Evolutionary conservation across 129 eudicot species (phyloP).

Genomic region (Gnaphalium uliginosum): DNA sequence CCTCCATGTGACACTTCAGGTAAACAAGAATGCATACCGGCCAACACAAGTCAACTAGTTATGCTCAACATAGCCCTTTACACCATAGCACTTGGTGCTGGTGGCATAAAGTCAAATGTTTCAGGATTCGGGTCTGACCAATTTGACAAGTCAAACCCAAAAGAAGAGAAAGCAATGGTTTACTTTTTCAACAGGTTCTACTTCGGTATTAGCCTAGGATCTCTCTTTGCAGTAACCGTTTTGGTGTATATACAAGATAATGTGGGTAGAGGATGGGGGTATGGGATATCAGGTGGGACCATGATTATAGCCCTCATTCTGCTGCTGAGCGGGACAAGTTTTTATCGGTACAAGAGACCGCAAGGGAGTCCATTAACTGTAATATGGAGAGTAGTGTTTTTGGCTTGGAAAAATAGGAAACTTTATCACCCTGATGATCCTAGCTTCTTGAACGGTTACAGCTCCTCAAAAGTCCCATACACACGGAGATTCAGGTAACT

Average conservation of each 20-base stretch:
- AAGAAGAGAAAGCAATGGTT: conserved; percentile 68
- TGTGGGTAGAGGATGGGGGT: conserved; percentile 72
- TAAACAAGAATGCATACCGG: conserved; percentile 48
- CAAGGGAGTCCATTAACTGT: conserved; percentile 81
- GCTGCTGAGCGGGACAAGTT: conserved; percentile 52
- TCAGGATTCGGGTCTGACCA: conserved; percentile 90
- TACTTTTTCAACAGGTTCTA: conserved; percentile 77
- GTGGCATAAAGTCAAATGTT: conserved; percentile 84
- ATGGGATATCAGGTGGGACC: conserved; percentile 74
- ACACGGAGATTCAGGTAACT: conserved; percentile 52
- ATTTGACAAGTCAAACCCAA: conserved; percentile 59
- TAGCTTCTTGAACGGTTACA: conserved; percentile 54
- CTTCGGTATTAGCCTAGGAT: conserved; percentile 69
- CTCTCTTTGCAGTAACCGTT: conserved; percentile 74
- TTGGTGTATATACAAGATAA: conserved; percentile 77
- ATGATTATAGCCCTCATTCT: conserved; percentile 61
- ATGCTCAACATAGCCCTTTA: conserved; percentile 70
- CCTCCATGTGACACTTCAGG: conserved; percentile 55
- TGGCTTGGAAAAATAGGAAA: conserved; percentile 63
- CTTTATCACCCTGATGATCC: conserved; percentile 48
- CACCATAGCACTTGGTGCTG: conserved; percentile 78
- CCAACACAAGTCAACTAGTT: conserved; percentile 50
- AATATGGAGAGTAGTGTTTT: conserved; percentile 60
- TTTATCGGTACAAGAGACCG: conserved; percentile 64
- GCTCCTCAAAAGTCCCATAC: conserved; percentile 47